These are phyloP conservation scores for Xylariaceae sp. DNA, from an alignment of 2,329 filamentous ascomycete genomes.

Conservation along the genomic window DNA sequence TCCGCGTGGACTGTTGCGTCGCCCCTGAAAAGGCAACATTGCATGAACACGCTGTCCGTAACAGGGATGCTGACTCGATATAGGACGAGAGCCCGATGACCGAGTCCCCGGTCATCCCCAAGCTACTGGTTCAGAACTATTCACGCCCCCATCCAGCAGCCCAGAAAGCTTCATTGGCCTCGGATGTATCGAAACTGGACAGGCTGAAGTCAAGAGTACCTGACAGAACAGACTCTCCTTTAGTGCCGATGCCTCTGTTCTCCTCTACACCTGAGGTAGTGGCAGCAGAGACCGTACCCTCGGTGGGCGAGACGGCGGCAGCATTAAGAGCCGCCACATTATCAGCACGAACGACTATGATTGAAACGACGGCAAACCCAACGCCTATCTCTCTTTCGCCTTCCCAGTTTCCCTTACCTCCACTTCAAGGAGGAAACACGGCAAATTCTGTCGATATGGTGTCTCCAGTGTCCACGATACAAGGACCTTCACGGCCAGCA, in stretches of 20 bases:
- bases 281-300: not conserved
- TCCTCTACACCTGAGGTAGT: constrained; percentile 8
- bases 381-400: constrained; percentile 14
- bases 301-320: not conserved
- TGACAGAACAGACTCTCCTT: constrained; percentile 1
- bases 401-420: constrained; percentile 16
- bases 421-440: constrained; percentile 2
- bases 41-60: not conserved
- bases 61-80: constrained; percentile 7
- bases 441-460: constrained; percentile 6
- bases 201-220: constrained; percentile 12
- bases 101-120: constrained; percentile 16
- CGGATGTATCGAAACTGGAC: constrained; percentile 3
- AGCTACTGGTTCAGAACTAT: constrained; percentile 3
- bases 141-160: constrained; percentile 1
- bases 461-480: constrained; percentile 3
- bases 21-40: not conserved
- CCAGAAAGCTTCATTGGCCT: not conserved
- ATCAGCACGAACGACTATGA: not conserved
- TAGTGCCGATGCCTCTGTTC: constrained; percentile 14
- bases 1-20: not conserved
- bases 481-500: constrained; percentile 4
- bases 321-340: not conserved
- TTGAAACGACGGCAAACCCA: not conserved
- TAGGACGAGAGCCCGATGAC: constrained; percentile 14